These are phyloP conservation scores for Auriculariales sp. DNA, from an alignment of 768 basidiomycete genomes.

Conservation along the genomic window DNA sequence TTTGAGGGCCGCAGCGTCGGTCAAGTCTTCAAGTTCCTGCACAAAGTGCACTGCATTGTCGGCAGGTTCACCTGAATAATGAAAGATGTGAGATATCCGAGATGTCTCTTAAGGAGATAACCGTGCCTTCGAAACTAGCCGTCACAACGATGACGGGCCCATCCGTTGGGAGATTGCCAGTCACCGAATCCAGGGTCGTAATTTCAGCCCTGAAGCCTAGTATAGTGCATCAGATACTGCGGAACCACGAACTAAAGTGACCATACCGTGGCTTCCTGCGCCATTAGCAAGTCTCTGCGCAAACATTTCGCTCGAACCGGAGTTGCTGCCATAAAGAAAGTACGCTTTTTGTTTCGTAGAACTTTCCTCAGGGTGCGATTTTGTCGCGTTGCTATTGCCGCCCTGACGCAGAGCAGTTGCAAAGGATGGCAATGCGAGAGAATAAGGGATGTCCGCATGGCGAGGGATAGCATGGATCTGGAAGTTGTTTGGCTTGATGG, in stretches of 20 bases:
- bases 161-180: slow-evolving; percentile 24
- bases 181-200: slow-evolving; percentile 25
- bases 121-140: slow-evolving; percentile 31
- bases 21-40: slow-evolving; percentile 14
- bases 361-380: slow-evolving; percentile 22
- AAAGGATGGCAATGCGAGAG: too few species aligned
- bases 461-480: neutral
- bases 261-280: slow-evolving; percentile 11
- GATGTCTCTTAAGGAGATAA: neutral
- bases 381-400: too few species aligned
- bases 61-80: slow-evolving; percentile 25
- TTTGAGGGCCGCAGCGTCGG: neutral
- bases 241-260: neutral
- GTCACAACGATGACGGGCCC: slow-evolving; percentile 31
- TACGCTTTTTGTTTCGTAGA: too few species aligned
- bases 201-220: slow-evolving; percentile 25
- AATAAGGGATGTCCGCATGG: too few species aligned
- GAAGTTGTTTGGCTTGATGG: neutral
- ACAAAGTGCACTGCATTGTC: slow-evolving; percentile 34
- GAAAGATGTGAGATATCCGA: neutral
- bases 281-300: slow-evolving; percentile 28
- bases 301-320: slow-evolving; percentile 33
- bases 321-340: slow-evolving; percentile 32
- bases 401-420: too few species aligned
- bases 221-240: slow-evolving; percentile 12